Evolutionary conservation across 257 asterid species (phyloP).

Genomic region (Solanum pennellii): DNA sequence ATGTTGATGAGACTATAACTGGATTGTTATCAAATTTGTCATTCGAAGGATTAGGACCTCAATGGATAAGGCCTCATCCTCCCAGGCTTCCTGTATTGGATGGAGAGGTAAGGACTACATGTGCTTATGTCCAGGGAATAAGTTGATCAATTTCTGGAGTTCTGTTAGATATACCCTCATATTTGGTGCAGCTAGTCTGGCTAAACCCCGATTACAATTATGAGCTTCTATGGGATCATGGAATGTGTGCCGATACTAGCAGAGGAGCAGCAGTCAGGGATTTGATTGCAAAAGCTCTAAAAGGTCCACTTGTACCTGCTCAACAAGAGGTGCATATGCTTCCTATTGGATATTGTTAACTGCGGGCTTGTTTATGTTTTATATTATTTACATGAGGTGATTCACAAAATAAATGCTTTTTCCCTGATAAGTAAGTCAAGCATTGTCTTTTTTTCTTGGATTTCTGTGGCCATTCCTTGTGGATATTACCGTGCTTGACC

Average conservation of each 20-base stretch:
- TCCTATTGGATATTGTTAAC: neutral
- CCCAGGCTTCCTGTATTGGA: conserved; percentile 82
- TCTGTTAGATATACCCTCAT: neutral
- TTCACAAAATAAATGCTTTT: neutral
- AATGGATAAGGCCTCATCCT: conserved; percentile 88
- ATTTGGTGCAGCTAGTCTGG: conserved; percentile 64
- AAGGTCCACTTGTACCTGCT: conserved; percentile 75
- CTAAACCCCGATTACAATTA: conserved; percentile 76
- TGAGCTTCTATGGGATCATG: conserved; percentile 91
- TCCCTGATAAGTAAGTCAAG: neutral
- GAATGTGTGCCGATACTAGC: conserved; percentile 98
- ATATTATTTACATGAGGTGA: neutral
- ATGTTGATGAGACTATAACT: conserved; percentile 60
- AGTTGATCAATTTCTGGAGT: neutral
- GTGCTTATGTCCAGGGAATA: neutral
- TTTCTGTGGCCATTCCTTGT: neutral
- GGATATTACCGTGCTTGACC: neutral
- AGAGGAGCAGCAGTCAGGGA: conserved; percentile 94
- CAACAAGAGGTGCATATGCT: conserved; percentile 68
- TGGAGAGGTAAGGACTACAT: conserved; percentile 57
- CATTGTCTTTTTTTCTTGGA: neutral
- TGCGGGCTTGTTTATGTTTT: neutral
- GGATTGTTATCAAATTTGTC: conserved; percentile 62
- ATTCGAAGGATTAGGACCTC: conserved; percentile 65
- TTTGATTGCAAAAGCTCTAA: conserved; percentile 82